Base-by-base conservation (phyloP, 1,139 yeast genomes). In the Blastobotrys arbuscula region DNA sequence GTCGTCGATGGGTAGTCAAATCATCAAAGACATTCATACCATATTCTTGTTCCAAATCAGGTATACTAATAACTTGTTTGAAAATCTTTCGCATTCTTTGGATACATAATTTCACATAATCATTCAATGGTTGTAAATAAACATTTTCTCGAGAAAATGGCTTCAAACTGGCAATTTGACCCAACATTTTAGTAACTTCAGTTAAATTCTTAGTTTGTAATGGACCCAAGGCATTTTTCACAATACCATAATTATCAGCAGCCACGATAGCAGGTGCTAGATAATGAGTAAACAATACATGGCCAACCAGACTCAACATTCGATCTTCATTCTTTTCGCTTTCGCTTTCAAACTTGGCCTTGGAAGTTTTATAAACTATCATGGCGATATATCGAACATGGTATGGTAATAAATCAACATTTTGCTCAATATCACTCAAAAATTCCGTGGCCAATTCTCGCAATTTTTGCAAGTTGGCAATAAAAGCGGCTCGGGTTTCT, bases 41-140 rank as follows among this genome's bases (percentile, higher is more conserved):
- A 61, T 80, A 88, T 44, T 76, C 78, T 8, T 69, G 62, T 52
- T 86, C 94, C 45, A 83, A 65, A 35, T 77, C 79, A 10, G 75
- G 75, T 21, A 83, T 77, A 48, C 77, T 72, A 44, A 84, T 76
- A 24, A 86, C 61, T 33, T 70, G 65, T 39, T 61, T 63, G 44
- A 84, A 68, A 8, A 81, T 64, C 1, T 66, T 61, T 40, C 74
- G 68, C 49, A 79, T 72, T 9, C 72, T 66, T 4, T 73, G 79
- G n/a, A 70, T 66, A 1, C 80, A 73, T 10, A 76, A 68, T 39
- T 69, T 69, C 42, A 88, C 74, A 58, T 79, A 85, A 44, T 84
- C 92, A 62, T 86, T 86, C 61, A 88, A 72, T 1, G 96, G 95
- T 59, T 84, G 89, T 58, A 86, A 68, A 63, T 79, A 88, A 48